Evolutionary conservation across 2,329 filamentous ascomycete species (phyloP).

Genomic region (Hawksworthiomyces lignivorus): DNA sequence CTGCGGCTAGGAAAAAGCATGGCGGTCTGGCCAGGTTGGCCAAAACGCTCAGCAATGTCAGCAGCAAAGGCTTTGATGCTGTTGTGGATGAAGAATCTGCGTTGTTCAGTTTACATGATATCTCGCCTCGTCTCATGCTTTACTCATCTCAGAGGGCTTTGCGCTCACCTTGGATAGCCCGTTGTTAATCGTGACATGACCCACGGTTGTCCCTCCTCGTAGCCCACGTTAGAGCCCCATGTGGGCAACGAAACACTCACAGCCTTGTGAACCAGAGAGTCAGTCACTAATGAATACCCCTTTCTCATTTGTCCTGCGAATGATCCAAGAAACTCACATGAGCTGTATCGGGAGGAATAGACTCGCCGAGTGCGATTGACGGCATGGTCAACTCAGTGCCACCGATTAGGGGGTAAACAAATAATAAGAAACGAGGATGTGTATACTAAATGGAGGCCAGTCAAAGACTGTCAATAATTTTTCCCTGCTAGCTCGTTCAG

Average conservation of each 20-base stretch:
- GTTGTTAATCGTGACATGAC: slow-evolving; percentile 79
- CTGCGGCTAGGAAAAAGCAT: slow-evolving; percentile 74
- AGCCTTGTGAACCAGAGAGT: too few species aligned
- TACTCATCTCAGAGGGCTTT: too few species aligned
- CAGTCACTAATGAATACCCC: too few species aligned
- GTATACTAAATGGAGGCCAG: too few species aligned
- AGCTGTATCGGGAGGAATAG: slow-evolving; percentile 69
- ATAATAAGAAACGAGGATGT: too few species aligned
- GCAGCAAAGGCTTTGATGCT: slow-evolving; percentile 66
- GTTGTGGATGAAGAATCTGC: slow-evolving; percentile 85
- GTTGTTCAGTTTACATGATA: too few species aligned
- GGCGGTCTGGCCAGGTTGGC: slow-evolving; percentile 54
- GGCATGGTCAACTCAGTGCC: too few species aligned
- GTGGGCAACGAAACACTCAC: slow-evolving; percentile 94
- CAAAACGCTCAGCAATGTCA: slow-evolving; percentile 59
- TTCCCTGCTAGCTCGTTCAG: too few species aligned
- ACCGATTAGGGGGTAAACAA: too few species aligned
- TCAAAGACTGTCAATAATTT: too few species aligned
- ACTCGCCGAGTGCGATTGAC: slow-evolving; percentile 49
- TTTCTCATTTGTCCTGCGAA: too few species aligned
- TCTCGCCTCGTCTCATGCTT: too few species aligned
- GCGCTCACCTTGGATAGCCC: slow-evolving; percentile 72
- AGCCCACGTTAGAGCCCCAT: slow-evolving; percentile 84
- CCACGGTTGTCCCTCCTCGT: slow-evolving; percentile 87
- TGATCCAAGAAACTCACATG: slow-evolving; percentile 61